phyloP scores from a whole-genome alignment of 2,329 filamentous ascomycete species.

The Exserohilum rostratum region DNA sequence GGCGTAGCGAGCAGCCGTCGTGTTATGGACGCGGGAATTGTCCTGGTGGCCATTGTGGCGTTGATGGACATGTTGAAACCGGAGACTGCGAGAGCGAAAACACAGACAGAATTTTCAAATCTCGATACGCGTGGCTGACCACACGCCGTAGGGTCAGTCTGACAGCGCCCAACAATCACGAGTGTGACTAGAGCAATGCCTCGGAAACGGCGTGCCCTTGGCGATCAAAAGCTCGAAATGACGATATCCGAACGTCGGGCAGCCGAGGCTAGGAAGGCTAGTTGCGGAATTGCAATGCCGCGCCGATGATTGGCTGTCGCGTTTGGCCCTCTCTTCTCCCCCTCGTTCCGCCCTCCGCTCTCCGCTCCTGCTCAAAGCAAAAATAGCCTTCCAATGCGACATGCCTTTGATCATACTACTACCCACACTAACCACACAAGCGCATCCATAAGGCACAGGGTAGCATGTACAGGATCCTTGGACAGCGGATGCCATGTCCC shows the following conservation, averaged over 20 bases:
- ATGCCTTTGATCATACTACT: background rate
- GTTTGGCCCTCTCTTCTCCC: background rate
- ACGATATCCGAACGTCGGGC: constrained; percentile 32
- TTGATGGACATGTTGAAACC: background rate
- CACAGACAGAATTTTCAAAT: background rate
- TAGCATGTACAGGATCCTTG: too few species aligned
- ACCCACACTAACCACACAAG: background rate
- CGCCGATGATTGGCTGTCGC: constrained; percentile 26
- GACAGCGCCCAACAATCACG: constrained; percentile 10
- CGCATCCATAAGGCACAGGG: too few species aligned
- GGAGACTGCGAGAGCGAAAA: background rate
- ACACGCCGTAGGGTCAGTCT: constrained; percentile 1
- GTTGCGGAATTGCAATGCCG: constrained; percentile 29
- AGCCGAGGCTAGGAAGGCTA: constrained; percentile 35
- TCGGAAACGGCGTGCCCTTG: constrained; percentile 18
- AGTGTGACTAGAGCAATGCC: constrained; percentile 14
- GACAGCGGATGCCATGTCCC: too few species aligned
- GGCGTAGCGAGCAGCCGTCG: constrained; percentile 34
- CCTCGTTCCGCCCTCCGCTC: background rate
- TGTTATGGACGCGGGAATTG: constrained; percentile 34
- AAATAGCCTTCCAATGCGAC: background rate
- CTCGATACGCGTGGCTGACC: background rate
- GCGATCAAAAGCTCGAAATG: constrained; percentile 21
- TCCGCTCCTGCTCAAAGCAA: background rate
- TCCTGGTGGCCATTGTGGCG: constrained; percentile 41